Evolutionary conservation across 1,284 basidiomycete species (phyloP), one percentile per base, ranked within the genome.

Genomic region (Irpex lacteus): DNA sequence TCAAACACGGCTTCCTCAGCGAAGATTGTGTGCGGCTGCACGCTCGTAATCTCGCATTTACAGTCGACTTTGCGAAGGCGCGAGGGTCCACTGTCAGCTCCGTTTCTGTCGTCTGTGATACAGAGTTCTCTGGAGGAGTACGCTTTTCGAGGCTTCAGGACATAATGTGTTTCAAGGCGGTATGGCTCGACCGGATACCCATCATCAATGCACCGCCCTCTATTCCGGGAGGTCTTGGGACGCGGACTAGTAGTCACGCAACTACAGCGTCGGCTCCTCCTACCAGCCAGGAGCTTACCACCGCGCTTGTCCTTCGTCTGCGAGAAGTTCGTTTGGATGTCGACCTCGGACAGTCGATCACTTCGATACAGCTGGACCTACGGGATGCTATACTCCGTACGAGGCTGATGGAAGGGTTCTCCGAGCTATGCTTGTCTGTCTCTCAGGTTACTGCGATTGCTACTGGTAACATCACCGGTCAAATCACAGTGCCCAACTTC

Each of bases 161-260:
- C 71, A 85, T 94, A 56, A 80, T 95, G 34, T 94, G 92, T 74
- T 93, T 95, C 82, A 94, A 95, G 74, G 93, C 93, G 1, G 92
- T 95, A 18, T 96, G 93, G 92, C 74, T 96, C 54, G 94, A 95
- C 71, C 87, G 88, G 50, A 93, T 95, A 47, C 91, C 92, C 0
- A 75, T 91, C 3, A 83, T 91, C 69, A 84, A 72, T 53, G 63
- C 67, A n/a, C 68, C 75, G 11, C 63, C 71, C 40, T 71, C 70
- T 61, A 67, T 71, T 61, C 68, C 76, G 11, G 61, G 59, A 32
- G 37, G 21, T 37, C 15, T 55, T 13, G 59, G 60, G 18, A 52
- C 66, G 7, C 52, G 62, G 49, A 59, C 59, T 3, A 50, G 61
- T 1, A 65, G 63, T 52, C 60, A 67, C 26, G 18, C 49, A 15